These are phyloP conservation scores for Colletotrichum sp. DNA, from an alignment of 2,329 filamentous ascomycete genomes.

Conservation along the genomic window DNA sequence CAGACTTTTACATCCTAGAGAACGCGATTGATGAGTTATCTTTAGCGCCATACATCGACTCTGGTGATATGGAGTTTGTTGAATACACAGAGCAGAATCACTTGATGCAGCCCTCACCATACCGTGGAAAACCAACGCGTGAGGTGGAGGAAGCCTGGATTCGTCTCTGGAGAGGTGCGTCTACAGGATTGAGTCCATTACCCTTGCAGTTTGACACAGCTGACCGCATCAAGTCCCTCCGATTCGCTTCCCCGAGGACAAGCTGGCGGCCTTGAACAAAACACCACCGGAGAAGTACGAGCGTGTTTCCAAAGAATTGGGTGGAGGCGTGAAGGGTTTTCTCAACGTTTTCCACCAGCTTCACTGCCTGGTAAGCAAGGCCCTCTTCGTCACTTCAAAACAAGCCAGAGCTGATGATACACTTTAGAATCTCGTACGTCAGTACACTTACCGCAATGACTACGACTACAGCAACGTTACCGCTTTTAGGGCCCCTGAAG, in stretches of 20 bases:
- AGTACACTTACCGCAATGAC: conserved; percentile 1
- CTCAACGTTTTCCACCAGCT: conserved; percentile 22
- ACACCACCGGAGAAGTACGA: background rate
- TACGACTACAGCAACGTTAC: conserved; percentile 1
- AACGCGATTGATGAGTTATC: background rate
- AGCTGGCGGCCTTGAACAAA: background rate
- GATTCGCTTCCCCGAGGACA: background rate
- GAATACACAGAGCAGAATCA: conserved; percentile 6
- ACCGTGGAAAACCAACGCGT: conserved; percentile 9
- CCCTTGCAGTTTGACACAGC: background rate
- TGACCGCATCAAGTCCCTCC: background rate
- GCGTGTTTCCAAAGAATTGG: background rate
- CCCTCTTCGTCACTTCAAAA: background rate
- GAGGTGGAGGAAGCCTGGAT: conserved; percentile 18
- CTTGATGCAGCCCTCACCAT: conserved; percentile 17
- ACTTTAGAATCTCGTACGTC: conserved; percentile 12
- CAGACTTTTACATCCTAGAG: background rate
- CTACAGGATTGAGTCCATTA: background rate
- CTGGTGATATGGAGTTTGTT: background rate
- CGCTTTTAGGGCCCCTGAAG: background rate
- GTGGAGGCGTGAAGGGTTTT: conserved; percentile 7
- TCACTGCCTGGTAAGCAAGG: conserved; percentile 14
- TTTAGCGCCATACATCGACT: background rate
- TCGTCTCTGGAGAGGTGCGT: background rate
- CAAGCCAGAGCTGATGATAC: background rate